Base-by-base conservation (phyloP, 2,329 filamentous ascomycete genomes). In the Botrytis tulipae region DNA sequence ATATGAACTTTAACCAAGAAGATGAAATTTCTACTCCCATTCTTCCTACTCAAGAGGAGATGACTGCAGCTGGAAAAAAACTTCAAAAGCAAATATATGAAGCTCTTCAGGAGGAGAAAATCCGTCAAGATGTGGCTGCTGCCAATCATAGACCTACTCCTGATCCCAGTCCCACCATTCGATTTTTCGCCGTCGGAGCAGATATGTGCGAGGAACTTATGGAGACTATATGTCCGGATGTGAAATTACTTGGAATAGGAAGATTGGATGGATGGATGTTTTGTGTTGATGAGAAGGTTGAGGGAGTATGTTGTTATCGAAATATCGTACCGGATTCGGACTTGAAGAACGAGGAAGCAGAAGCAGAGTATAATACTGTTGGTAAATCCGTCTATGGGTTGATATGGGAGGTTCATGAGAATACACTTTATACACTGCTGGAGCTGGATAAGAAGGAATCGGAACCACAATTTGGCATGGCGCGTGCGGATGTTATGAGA, bases 241-340 rank as follows among this genome's bases (percentile, higher is more conserved):
- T 20, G 1, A 42, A 42, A 6, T 9, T 69, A 0, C 4, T 69
- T 7, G 66, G 35, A 12, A 57, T 69, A 32, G 66, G 35, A 1
- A 12, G 66, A 22, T 42, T 69, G 5, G 48, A 69, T 14, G n/a
- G n/a, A 12, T 69, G 66, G 66, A 69, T 69, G 66, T 57, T 25
- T 57, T 69, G 66, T 18, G 66, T 69, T 1, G 66, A 69, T 42
- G 66, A 22, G 10, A 20, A 4, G 0, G 48, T 69, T 4, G 35
- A 57, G 18, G 66, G 37, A 7, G 66, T 57, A 7, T 69, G 66
- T 32, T 69, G 66, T 42, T 44, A 69, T 29, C 48, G n/a, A 20
- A 57, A 69, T 16, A 22, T 42, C 14, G 20, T 44, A 14, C n/a
- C 48, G n/a, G 16, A 29, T 57, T 16, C 51, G n/a, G 6, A 37